Percentiles rank a stretch among this genome's conserved stretches.
Evolutionary conservation across 805 yeast species (phyloP).

Genomic region (Kodamaea nitidulidarum): DNA sequence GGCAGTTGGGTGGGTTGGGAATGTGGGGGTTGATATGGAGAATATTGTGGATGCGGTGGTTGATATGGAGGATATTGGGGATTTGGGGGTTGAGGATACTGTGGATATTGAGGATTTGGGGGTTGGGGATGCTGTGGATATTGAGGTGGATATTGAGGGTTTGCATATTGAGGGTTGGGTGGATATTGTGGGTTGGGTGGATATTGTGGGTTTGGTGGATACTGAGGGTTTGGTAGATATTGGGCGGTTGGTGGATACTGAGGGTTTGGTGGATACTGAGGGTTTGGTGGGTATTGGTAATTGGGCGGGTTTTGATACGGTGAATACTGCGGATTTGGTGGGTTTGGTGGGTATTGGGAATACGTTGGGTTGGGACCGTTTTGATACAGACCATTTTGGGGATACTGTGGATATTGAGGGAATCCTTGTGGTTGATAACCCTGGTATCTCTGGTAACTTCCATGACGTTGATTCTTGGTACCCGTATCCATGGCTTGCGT

Average conservation of each 20-base stretch:
- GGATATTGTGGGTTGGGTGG: slow-evolving; percentile 1
- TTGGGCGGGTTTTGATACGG: slow-evolving; percentile 8
- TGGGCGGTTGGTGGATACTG: slow-evolving; percentile 7
- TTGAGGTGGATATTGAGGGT: neutral
- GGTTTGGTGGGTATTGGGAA: slow-evolving; percentile 10
- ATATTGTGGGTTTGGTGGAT: slow-evolving; percentile 4
- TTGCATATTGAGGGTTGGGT: slow-evolving; percentile 1
- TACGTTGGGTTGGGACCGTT: slow-evolving; percentile 3
- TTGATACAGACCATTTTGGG: slow-evolving; percentile 2
- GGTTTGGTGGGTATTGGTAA: slow-evolving; percentile 2
- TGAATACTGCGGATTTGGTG: slow-evolving; percentile 3
- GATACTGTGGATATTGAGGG: neutral
- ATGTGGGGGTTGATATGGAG: neutral
- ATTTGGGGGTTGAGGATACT: neutral
- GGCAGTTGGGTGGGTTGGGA: neutral
- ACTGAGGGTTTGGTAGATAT: slow-evolving; percentile 8
- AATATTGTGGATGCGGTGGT: too few relatives aligned
- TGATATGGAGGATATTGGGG: neutral
- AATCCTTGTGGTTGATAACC: neutral
- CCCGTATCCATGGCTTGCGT: too few relatives aligned
- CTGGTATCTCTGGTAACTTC: neutral
- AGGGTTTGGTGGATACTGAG: slow-evolving; percentile 4
- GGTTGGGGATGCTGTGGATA: slow-evolving; percentile 8
- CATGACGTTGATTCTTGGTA: too few relatives aligned
- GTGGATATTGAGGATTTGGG: slow-evolving; percentile 4